These are phyloP conservation scores for Xylaria sp. DNA, from an alignment of 2,329 filamentous ascomycete genomes.

Conservation along the genomic window DNA sequence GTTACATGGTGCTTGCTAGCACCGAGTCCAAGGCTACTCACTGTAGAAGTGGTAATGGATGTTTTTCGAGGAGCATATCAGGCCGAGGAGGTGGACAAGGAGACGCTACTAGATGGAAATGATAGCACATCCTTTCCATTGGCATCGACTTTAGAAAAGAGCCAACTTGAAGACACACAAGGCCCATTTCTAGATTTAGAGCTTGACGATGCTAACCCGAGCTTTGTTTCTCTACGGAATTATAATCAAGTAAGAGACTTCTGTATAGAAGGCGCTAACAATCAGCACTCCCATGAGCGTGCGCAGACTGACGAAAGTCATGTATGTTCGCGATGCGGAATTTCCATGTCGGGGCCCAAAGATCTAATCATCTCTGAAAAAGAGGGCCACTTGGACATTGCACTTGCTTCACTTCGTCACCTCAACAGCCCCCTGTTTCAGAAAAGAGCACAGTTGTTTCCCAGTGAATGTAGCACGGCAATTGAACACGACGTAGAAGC, in stretches of 20 bases:
- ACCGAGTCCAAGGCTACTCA: not conserved
- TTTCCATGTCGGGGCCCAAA: not conserved
- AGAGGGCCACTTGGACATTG: constrained; percentile 5
- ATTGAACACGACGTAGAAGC: not conserved
- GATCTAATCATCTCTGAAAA: constrained; percentile 9
- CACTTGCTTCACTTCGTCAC: not conserved
- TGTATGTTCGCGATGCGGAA: constrained; percentile 4
- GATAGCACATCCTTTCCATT: not conserved
- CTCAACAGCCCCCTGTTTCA: constrained; percentile 5
- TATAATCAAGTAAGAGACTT: constrained; percentile 14
- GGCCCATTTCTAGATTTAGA: constrained; percentile 8
- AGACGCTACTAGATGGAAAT: not conserved
- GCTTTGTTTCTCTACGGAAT: constrained; percentile 5
- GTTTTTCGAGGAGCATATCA: constrained; percentile 13
- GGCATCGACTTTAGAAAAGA: constrained; percentile 2
- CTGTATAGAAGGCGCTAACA: not conserved
- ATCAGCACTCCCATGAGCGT: not conserved
- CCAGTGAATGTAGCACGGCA: not conserved
- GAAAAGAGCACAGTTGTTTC: not conserved
- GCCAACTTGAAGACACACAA: not conserved
- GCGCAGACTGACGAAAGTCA: not conserved
- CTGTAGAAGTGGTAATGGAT: constrained; percentile 10
- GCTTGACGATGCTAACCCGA: not conserved
- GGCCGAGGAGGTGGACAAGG: not conserved
- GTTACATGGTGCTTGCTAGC: constrained; percentile 14